Evolutionary conservation across 352 stramenopile species (phyloP).

Genomic region (Peronospora farinosa): DNA sequence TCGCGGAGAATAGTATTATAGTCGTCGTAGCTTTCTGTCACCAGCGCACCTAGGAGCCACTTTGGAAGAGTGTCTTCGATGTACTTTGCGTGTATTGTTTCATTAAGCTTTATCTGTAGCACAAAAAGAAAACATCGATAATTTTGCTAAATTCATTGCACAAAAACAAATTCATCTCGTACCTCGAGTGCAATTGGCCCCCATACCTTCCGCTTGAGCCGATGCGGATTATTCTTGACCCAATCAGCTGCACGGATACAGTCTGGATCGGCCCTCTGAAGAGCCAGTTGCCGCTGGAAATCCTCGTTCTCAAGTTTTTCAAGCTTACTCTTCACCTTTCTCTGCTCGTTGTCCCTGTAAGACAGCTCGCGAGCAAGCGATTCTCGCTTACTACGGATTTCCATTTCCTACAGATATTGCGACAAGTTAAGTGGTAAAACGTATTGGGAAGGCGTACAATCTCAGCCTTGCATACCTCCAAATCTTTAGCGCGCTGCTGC

Average conservation of each 20-base stretch:
- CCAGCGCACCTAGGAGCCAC: slow-evolving; percentile 64
- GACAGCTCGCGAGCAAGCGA: slow-evolving; percentile 40
- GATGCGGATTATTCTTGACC: slow-evolving; percentile 62
- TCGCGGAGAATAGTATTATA: slow-evolving; percentile 73
- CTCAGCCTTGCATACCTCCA: slow-evolving; percentile 39
- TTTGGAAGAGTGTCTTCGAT: slow-evolving; percentile 80
- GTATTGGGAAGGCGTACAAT: neutral
- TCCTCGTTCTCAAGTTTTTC: slow-evolving; percentile 70
- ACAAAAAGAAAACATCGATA: neutral
- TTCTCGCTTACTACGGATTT: slow-evolving; percentile 66
- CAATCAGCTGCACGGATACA: slow-evolving; percentile 71
- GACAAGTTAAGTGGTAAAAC: neutral
- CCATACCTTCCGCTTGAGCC: slow-evolving; percentile 74
- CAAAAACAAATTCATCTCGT: slow-evolving; percentile 2
- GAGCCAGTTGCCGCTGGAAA: slow-evolving; percentile 51
- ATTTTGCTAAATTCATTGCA: neutral
- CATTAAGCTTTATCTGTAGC: slow-evolving; percentile 66
- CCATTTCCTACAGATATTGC: slow-evolving; percentile 41
- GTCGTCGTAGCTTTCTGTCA: slow-evolving; percentile 76
- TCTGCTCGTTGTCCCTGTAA: slow-evolving; percentile 44
- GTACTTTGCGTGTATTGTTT: slow-evolving; percentile 75
- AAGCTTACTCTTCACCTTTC: slow-evolving; percentile 48
- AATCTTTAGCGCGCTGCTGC: slow-evolving; percentile 58
- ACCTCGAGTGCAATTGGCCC: slow-evolving; percentile 74
- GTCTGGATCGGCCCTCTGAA: slow-evolving; percentile 59